Conservation (phyloP, 1,284 basidiomycete species). For the Schizophyllum amplum region DNA sequence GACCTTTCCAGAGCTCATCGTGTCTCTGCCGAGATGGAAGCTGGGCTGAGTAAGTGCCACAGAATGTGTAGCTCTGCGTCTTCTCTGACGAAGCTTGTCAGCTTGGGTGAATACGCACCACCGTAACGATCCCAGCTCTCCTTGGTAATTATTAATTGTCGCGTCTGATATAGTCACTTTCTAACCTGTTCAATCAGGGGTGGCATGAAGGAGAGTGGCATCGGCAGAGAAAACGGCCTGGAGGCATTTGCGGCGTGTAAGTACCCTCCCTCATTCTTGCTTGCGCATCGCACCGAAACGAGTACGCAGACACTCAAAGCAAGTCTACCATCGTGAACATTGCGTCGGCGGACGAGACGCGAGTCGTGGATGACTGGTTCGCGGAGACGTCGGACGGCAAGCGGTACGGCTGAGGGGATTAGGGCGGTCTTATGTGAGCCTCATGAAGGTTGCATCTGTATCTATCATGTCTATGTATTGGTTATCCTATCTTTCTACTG, state of each 20-base stretch:
- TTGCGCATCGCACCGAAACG: slow-evolving; percentile 4
- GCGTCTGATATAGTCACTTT: slow-evolving; percentile 2
- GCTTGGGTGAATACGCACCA: slow-evolving; percentile 86
- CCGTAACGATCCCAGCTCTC: slow-evolving; percentile 79
- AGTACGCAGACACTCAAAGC: slow-evolving; percentile 60
- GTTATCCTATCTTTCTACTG: too few species aligned
- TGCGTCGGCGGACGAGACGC: slow-evolving; percentile 49
- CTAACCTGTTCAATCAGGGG: slow-evolving; percentile 54
- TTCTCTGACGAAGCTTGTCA: not conserved
- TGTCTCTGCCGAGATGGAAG: slow-evolving; percentile 55
- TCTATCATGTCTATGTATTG: not conserved
- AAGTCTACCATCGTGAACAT: slow-evolving; percentile 73
- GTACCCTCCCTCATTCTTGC: slow-evolving; percentile 19
- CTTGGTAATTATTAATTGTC: slow-evolving; percentile 48
- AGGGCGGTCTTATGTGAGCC: not conserved
- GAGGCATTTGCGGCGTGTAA: slow-evolving; percentile 71
- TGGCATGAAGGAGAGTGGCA: slow-evolving; percentile 79
- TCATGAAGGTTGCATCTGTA: not conserved
- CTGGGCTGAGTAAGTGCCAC: slow-evolving; percentile 37
- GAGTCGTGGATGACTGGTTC: slow-evolving; percentile 69
- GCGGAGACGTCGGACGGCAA: slow-evolving; percentile 40
- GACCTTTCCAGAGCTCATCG: slow-evolving; percentile 68
- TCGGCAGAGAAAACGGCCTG: slow-evolving; percentile 74
- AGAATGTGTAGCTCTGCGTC: too few species aligned
- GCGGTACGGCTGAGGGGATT: slow-evolving; percentile 49